phyloP scores from a whole-genome alignment of 768 basidiomycete species.

The Postia placenta region DNA sequence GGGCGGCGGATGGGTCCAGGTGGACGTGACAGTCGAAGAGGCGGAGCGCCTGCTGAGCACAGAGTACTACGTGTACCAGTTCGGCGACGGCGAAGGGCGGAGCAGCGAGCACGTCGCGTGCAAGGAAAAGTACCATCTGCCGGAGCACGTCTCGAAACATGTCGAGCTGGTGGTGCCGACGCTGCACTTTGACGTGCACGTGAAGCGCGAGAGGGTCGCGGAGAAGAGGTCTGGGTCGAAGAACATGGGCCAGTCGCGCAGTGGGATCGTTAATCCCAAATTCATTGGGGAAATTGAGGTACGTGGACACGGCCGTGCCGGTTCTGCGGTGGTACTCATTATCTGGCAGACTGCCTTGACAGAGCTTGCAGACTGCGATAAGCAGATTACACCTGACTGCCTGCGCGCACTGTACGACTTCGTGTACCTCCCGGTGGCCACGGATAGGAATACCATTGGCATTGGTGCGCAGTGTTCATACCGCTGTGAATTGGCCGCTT shows the following conservation, averaged over 20 bases:
- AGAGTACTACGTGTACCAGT: too few species aligned
- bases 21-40: slow-evolving; percentile 35
- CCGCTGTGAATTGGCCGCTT: not conserved
- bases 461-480: slow-evolving; percentile 17
- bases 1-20: slow-evolving; percentile 37
- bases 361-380: slow-evolving; percentile 21
- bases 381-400: slow-evolving; percentile 24
- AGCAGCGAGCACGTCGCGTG: slow-evolving; percentile 51
- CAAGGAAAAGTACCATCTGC: slow-evolving; percentile 60
- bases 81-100: slow-evolving; percentile 47
- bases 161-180: slow-evolving; percentile 68
- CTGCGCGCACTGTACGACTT: slow-evolving; percentile 26
- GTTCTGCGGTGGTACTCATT: too few species aligned
- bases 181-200: slow-evolving; percentile 52
- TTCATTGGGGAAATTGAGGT: slow-evolving; percentile 5
- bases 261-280: slow-evolving; percentile 4
- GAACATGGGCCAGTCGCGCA: slow-evolving; percentile 2
- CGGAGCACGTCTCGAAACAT: slow-evolving; percentile 48
- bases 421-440: slow-evolving; percentile 18
- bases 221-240: not conserved
- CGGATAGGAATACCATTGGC: slow-evolving; percentile 24
- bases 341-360: slow-evolving; percentile 6
- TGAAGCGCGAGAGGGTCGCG: not conserved
- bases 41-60: slow-evolving; percentile 40
- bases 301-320: not conserved